Conservation (phyloP, 129 eudicot genomes). For the Flaveria ramosissima region DNA sequence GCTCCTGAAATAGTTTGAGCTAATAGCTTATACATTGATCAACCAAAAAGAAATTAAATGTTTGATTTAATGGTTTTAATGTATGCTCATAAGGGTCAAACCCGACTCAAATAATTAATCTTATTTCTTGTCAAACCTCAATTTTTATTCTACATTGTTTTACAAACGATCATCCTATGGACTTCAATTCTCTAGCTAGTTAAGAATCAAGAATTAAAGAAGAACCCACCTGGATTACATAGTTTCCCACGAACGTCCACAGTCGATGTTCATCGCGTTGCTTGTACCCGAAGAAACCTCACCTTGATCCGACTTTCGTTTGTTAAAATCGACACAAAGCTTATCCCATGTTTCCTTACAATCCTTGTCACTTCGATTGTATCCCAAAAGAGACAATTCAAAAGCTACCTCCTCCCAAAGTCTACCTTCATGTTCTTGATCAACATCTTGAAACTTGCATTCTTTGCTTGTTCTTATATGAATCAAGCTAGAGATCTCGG, state of each 20-base stretch:
- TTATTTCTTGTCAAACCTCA: not conserved
- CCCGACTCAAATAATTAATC: not conserved
- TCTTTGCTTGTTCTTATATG: conserved; percentile 61
- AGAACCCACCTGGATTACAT: conserved; percentile 31
- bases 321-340: conserved; percentile 41
- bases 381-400: conserved; percentile 73
- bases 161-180: conserved; percentile 17
- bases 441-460: conserved; percentile 49
- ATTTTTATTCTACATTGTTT: conserved; percentile 26
- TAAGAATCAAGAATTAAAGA: not conserved
- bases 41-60: too few species aligned
- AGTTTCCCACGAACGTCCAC: conserved; percentile 28
- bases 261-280: conserved; percentile 27
- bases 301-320: conserved; percentile 43
- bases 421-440: conserved; percentile 44
- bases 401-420: conserved; percentile 71
- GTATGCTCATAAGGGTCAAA: not conserved
- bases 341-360: conserved; percentile 76
- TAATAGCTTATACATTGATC: too few species aligned
- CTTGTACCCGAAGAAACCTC: conserved; percentile 37
- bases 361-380: conserved; percentile 45
- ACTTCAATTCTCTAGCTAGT: conserved; percentile 11
- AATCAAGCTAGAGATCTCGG: conserved; percentile 61
- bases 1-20: too few species aligned
- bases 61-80: not conserved